A percentile compares a stretch with the other conserved stretches of the same genome.
Evolutionary conservation across 148 eudicot species (phyloP).

Genomic region (Silene uniflora): DNA sequence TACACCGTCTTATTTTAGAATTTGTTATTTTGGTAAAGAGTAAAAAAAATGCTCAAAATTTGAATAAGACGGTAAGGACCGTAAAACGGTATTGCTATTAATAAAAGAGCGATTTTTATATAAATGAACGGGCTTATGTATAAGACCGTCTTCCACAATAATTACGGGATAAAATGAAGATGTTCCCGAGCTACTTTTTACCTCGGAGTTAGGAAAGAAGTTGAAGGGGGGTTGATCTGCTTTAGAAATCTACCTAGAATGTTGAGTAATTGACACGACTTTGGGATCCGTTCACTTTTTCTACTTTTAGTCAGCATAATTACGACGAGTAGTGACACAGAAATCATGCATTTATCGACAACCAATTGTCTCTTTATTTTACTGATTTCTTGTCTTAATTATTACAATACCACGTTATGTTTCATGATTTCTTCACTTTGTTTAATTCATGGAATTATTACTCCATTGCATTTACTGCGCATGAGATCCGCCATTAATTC

Average conservation of each 20-base stretch:
- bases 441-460: neutral
- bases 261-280: constrained; percentile 36
- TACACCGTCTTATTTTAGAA: too few species aligned
- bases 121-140: too few species aligned
- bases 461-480: constrained; percentile 1
- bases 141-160: too few species aligned
- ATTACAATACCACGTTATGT: constrained; percentile 3
- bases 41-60: too few species aligned
- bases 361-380: neutral
- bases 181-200: constrained; percentile 5
- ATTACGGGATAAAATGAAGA: neutral
- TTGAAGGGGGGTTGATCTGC: constrained; percentile 17
- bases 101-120: too few species aligned
- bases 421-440: neutral
- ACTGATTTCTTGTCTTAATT: constrained; percentile 1
- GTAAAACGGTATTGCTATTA: too few species aligned
- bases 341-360: constrained; percentile 1
- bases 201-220: constrained; percentile 24
- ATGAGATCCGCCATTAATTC: neutral
- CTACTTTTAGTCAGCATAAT: neutral
- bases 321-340: neutral
- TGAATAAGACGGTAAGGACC: too few species aligned
- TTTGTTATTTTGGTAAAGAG: too few species aligned
- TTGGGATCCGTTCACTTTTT: constrained; percentile 31
- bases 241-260: constrained; percentile 17